Percentiles rank a stretch among this genome's conserved stretches.
These are phyloP conservation scores for Hymenoscyphus repandus DNA, from an alignment of 2,329 filamentous ascomycete species.

Conservation along the genomic window DNA sequence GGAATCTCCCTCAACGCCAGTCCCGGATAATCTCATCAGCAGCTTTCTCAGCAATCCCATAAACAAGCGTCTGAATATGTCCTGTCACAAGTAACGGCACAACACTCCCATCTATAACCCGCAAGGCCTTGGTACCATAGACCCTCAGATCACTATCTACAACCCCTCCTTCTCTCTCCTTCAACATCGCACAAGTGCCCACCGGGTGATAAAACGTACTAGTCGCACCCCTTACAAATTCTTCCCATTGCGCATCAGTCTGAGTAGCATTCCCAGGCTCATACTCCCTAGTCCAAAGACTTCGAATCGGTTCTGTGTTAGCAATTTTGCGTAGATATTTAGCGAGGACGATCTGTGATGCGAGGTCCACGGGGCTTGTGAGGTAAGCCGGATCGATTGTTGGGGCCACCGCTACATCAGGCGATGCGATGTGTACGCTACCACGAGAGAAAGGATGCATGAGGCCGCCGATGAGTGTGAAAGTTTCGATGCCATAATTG, in stretches of 20 bases:
- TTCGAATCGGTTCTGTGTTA: conserved; percentile 10
- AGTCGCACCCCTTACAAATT: background rate
- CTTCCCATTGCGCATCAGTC: background rate
- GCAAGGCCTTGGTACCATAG: background rate
- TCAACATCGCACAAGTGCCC: conserved; percentile 1
- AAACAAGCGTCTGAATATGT: conserved; percentile 3
- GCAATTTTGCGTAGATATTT: conserved; percentile 19
- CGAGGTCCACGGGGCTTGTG: conserved; percentile 44
- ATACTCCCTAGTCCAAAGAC: conserved; percentile 18
- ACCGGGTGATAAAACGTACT: conserved; percentile 1
- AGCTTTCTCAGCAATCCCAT: conserved; percentile 3
- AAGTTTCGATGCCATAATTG: conserved; percentile 17
- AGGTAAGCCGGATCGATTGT: conserved; percentile 51
- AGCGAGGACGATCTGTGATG: conserved; percentile 22
- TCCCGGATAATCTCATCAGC: background rate
- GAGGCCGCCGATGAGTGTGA: conserved; percentile 42
- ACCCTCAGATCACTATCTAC: background rate
- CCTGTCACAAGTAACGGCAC: background rate
- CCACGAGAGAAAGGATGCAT: conserved; percentile 54
- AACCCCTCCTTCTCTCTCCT: background rate
- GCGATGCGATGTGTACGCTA: conserved; percentile 46
- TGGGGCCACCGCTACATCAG: conserved; percentile 35
- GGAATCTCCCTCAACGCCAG: background rate
- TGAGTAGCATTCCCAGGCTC: conserved; percentile 13
- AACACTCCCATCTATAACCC: conserved; percentile 2